These are phyloP conservation scores for Zizania palustris DNA, from an alignment of 202 grass and related monocot species.

Conservation along the genomic window DNA sequence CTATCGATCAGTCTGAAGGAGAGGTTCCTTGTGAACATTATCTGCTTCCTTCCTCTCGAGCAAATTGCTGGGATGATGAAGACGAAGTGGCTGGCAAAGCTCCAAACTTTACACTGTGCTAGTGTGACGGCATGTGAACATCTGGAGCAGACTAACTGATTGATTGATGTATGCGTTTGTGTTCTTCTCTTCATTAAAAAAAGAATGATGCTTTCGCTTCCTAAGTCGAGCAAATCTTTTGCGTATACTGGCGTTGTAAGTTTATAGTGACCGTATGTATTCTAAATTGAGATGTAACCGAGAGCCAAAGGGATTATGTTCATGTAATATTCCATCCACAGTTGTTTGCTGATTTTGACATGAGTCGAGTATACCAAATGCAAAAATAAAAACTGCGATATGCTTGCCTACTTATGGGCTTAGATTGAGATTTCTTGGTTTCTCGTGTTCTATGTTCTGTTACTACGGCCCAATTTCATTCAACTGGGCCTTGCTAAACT, in stretches of 20 bases:
- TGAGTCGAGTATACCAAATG: not conserved
- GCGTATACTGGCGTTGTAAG: not conserved
- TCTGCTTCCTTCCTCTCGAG: not conserved
- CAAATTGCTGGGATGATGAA: not conserved
- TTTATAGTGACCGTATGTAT: not conserved
- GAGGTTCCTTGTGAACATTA: not conserved
- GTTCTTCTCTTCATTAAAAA: not conserved
- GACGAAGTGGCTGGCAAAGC: not conserved
- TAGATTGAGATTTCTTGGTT: too few relatives aligned
- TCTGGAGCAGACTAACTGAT: not conserved
- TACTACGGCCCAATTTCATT: too few relatives aligned
- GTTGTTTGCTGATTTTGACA: not conserved
- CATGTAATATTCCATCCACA: not conserved
- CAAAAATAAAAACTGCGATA: not conserved
- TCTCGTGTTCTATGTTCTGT: too few relatives aligned
- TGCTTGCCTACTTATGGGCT: not conserved
- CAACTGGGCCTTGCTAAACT: too few relatives aligned
- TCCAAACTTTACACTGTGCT: not conserved
- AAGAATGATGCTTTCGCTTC: not conserved
- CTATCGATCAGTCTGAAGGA: not conserved
- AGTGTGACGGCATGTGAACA: conserved; percentile 14
- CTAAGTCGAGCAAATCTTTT: not conserved
- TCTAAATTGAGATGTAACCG: not conserved
- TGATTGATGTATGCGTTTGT: not conserved
- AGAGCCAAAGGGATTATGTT: not conserved